Conservation (phyloP, 1,284 basidiomycete species). For the Melampsora medusae region DNA sequence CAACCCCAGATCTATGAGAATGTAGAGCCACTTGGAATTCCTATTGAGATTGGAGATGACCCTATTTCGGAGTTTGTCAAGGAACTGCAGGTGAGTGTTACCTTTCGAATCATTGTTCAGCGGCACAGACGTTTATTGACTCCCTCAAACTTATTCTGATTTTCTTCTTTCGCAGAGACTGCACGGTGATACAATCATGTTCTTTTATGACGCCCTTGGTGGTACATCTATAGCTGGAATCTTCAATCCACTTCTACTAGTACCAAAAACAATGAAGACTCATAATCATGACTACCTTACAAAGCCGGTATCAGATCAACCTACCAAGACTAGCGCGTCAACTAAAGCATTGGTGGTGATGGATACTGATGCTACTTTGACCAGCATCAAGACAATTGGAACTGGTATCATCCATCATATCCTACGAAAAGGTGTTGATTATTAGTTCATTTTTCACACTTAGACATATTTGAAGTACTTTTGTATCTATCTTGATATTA, state of each 20-base stretch:
- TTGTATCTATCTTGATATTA: no score
- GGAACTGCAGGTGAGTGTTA: conserved; percentile 19
- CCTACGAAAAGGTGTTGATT: conserved; percentile 32
- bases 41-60: conserved; percentile 35
- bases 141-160: not conserved
- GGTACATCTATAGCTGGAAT: conserved; percentile 76
- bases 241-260: conserved; percentile 70
- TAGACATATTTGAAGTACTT: no score
- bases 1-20: not conserved
- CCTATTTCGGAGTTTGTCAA: conserved; percentile 34
- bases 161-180: conserved; percentile 59
- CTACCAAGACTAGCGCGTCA: not conserved
- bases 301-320: not conserved
- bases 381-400: conserved; percentile 19
- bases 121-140: not conserved
- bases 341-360: conserved; percentile 4
- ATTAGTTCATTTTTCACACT: conserved; percentile 2
- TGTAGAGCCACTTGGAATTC: not conserved
- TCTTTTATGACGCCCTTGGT: conserved; percentile 83
- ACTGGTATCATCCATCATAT: conserved; percentile 21
- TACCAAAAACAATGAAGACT: conserved; percentile 64
- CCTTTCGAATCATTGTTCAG: not conserved
- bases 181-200: conserved; percentile 73
- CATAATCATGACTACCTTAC: conserved; percentile 16
- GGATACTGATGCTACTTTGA: conserved; percentile 19